A percentile compares a stretch with the other conserved stretches of the same genome.
Conservation (phyloP, 345 rosid genomes). For the Orychophragmus violaceus region DNA sequence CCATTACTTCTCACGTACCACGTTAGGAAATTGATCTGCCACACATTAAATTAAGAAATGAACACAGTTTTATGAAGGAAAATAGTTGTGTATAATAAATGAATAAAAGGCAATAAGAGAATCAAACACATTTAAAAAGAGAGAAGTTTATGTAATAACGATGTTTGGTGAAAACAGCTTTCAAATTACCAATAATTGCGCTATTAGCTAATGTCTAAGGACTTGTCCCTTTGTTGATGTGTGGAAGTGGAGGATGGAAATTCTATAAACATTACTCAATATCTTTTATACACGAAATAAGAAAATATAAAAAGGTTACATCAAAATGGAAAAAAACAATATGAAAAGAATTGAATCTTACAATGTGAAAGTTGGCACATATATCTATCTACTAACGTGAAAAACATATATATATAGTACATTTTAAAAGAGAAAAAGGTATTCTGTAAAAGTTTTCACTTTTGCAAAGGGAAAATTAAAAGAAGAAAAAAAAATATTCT, state of each 20-base stretch:
- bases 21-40: background rate
- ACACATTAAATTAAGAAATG: background rate
- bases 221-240: conserved; percentile 6
- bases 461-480: conserved; percentile 7
- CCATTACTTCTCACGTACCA: background rate
- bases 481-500: background rate
- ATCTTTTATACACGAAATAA: background rate
- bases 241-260: background rate
- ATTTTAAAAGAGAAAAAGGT: background rate
- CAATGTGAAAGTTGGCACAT: background rate
- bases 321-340: background rate
- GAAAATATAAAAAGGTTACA: background rate
- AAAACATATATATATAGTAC: background rate
- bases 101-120: background rate
- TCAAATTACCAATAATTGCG: background rate
- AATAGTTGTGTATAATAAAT: background rate
- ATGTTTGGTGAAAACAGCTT: conserved; percentile 15
- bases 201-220: background rate
- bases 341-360: background rate
- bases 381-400: background rate
- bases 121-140: background rate
- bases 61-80: conserved; percentile 1
- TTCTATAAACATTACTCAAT: background rate
- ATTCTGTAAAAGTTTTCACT: background rate
- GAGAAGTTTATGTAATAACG: background rate